phyloP scores from a whole-genome alignment of 176 grass and related monocot species.

The Raddia distichophylla region DNA sequence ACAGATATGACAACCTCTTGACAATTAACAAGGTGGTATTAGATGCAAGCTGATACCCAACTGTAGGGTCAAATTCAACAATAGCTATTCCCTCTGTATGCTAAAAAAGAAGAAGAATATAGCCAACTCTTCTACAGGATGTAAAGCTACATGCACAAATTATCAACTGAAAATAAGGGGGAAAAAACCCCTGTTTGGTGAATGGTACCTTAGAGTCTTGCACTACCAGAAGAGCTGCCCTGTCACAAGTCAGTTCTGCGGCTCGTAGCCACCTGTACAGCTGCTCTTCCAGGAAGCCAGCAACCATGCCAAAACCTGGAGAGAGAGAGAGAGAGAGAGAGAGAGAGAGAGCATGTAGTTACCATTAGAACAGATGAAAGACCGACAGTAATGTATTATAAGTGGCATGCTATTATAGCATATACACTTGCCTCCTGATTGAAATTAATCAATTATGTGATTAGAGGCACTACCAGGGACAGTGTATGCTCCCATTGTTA shows the following conservation, averaged over 20 bases:
- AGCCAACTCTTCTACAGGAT: background rate
- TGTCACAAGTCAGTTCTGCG: constrained; percentile 90
- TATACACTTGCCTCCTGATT: background rate
- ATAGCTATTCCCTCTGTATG: background rate
- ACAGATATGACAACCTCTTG: constrained; percentile 98
- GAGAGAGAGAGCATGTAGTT: background rate
- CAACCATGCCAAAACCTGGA: constrained; percentile 84
- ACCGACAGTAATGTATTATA: background rate
- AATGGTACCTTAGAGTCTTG: constrained; percentile 83
- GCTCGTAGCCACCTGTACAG: constrained; percentile 87
- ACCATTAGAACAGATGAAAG: background rate
- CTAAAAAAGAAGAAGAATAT: background rate
- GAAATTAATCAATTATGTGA: background rate
- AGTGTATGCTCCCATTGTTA: constrained; percentile 77
- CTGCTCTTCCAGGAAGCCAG: constrained; percentile 84
- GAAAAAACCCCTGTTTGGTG: background rate
- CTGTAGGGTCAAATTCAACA: background rate
- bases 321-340: background rate
- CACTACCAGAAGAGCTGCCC: constrained; percentile 92
- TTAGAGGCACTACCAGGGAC: constrained; percentile 66
- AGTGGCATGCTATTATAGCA: background rate
- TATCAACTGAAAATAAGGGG: background rate
- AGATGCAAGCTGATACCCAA: constrained; percentile 24
- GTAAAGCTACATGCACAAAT: background rate
- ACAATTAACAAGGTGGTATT: constrained; percentile 36